Conservation (phyloP, 1,284 basidiomycete species). For the Gomphus bonarii region DNA sequence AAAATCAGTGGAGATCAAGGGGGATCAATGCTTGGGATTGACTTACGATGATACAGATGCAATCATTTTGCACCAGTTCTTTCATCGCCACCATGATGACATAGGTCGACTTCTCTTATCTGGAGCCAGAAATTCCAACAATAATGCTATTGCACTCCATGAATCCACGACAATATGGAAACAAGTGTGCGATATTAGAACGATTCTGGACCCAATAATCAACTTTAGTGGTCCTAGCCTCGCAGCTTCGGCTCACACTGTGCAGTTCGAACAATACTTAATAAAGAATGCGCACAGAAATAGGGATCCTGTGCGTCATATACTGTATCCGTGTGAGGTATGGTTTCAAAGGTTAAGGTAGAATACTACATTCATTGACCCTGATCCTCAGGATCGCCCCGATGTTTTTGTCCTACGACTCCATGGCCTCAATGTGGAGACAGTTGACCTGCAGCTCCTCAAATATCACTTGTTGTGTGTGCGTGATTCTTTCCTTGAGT, state of each 20-base stretch:
- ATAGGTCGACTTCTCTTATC: slow-evolving; percentile 63
- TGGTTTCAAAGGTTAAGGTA: background rate
- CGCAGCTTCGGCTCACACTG: background rate
- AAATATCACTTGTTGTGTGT: slow-evolving; percentile 79
- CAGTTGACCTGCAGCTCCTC: slow-evolving; percentile 77
- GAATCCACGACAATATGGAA: background rate
- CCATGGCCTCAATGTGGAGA: slow-evolving; percentile 68
- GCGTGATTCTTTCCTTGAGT: background rate
- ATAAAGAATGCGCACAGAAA: background rate
- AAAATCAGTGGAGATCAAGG: background rate
- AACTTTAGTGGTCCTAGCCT: background rate
- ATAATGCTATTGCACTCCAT: background rate
- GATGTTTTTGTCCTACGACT: slow-evolving; percentile 49
- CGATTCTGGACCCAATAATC: background rate
- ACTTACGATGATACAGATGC: slow-evolving; percentile 71
- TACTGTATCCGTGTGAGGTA: background rate
- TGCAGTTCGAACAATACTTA: background rate
- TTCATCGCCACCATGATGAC: slow-evolving; percentile 74
- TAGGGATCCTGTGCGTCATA: background rate
- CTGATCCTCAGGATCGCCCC: slow-evolving; percentile 29
- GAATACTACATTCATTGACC: background rate
- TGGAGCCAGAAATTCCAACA: slow-evolving; percentile 30
- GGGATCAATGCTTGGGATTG: slow-evolving; percentile 49
- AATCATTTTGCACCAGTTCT: slow-evolving; percentile 72
- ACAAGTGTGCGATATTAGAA: background rate